Evolutionary conservation across 306 rosid species (phyloP).

Genomic region (Glycyrrhiza uralensis): DNA sequence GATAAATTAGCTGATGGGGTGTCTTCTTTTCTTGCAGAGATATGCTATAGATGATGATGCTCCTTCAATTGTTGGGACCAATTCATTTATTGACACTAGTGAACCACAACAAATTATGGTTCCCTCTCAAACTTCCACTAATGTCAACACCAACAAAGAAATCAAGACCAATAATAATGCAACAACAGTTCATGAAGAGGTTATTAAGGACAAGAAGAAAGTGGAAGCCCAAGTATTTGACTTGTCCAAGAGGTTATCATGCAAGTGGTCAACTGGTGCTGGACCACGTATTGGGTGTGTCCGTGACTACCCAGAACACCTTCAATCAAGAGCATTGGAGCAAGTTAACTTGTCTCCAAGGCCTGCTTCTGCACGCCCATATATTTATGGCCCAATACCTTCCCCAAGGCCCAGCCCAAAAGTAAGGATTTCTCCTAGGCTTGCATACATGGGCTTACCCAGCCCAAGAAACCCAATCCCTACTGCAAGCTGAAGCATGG

Average conservation of each 20-base stretch:
- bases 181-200: slow-evolving; percentile 22
- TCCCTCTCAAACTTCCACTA: slow-evolving; percentile 13
- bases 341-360: slow-evolving; percentile 82
- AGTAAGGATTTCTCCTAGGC: slow-evolving; percentile 73
- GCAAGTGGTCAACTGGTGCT: slow-evolving; percentile 82
- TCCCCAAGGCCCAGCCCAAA: slow-evolving; percentile 98
- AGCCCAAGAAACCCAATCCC: slow-evolving; percentile 70
- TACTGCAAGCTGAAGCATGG: slow-evolving; percentile 15
- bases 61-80: slow-evolving; percentile 34
- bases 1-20: not conserved
- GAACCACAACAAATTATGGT: slow-evolving; percentile 27
- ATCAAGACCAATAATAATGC: slow-evolving; percentile 7
- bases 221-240: slow-evolving; percentile 36
- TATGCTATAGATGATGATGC: slow-evolving; percentile 81
- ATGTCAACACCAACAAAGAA: not conserved
- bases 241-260: slow-evolving; percentile 49
- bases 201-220: slow-evolving; percentile 30
- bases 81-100: slow-evolving; percentile 28
- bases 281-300: slow-evolving; percentile 95
- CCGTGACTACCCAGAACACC: slow-evolving; percentile 82
- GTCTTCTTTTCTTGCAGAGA: slow-evolving; percentile 43
- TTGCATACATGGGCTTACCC: slow-evolving; percentile 76
- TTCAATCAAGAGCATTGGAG: slow-evolving; percentile 86
- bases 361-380: slow-evolving; percentile 34
- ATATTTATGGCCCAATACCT: slow-evolving; percentile 79